Evolutionary conservation across 2,329 filamentous ascomycete genomes (phyloP).

Genomic region (Scedosporium dehoogii): DNA sequence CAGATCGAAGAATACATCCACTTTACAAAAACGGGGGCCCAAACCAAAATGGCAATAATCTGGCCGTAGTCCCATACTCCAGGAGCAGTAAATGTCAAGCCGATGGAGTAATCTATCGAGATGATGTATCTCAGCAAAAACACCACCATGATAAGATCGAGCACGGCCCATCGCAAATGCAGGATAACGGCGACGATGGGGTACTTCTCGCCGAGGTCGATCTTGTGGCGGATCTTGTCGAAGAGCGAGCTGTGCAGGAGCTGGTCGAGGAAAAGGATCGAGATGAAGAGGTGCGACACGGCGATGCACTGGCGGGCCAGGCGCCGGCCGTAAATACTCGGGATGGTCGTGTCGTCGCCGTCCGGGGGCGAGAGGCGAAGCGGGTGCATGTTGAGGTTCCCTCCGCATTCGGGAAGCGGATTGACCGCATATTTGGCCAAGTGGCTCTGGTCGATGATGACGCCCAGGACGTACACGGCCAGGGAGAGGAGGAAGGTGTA

Average conservation of each 20-base stretch:
- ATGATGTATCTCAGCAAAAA: not conserved
- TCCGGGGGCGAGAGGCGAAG: not conserved
- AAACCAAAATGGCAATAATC: constrained; percentile 15
- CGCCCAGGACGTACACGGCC: constrained; percentile 9
- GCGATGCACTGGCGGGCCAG: not conserved
- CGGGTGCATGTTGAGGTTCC: not conserved
- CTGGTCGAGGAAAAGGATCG: not conserved
- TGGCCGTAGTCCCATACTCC: constrained; percentile 16
- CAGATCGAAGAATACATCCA: constrained; percentile 14
- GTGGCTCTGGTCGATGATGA: constrained; percentile 8
- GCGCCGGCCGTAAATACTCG: not conserved
- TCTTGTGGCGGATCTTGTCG: not conserved
- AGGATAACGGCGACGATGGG: not conserved
- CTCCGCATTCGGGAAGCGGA: constrained; percentile 8
- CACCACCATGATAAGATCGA: constrained; percentile 5
- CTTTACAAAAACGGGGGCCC: constrained; percentile 14
- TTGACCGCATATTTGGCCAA: constrained; percentile 5
- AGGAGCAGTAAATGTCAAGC: not conserved
- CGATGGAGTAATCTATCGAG: not conserved
- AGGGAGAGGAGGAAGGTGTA: constrained; percentile 13
- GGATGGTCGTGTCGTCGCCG: not conserved
- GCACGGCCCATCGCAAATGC: not conserved
- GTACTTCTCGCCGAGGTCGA: not conserved
- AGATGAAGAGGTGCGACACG: not conserved
- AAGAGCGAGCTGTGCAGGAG: not conserved